Evolutionary conservation across 2,329 filamentous ascomycete genomes (phyloP).

Genomic region (Dactylellina parvicollis): DNA sequence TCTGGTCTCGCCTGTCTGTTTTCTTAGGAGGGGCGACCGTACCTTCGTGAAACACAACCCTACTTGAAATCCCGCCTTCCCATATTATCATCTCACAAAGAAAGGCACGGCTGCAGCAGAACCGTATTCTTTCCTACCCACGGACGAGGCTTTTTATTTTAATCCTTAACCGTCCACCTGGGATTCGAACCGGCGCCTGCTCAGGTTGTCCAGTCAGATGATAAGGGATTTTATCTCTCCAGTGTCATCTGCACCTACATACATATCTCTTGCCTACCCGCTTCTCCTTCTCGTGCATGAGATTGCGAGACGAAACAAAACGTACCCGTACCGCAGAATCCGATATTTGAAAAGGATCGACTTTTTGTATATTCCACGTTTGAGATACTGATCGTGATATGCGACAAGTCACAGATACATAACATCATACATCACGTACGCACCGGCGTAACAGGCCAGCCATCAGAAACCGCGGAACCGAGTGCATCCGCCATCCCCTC

Average conservation of each 20-base stretch:
- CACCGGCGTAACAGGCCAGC: not conserved
- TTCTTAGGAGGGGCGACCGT: constrained; percentile 23
- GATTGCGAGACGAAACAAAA: constrained; percentile 15
- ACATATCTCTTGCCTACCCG: constrained; percentile 12
- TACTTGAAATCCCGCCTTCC: constrained; percentile 48
- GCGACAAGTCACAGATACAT: not conserved
- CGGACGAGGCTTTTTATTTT: constrained; percentile 28
- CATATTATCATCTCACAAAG: constrained; percentile 25
- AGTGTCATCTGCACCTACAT: constrained; percentile 50
- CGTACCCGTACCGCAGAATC: not conserved
- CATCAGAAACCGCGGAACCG: constrained; percentile 3
- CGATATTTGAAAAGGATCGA: constrained; percentile 1
- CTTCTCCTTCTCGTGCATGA: constrained; percentile 6
- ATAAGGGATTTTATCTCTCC: constrained; percentile 16
- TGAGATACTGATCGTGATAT: not conserved
- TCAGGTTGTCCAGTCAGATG: constrained; percentile 51
- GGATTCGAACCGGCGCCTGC: constrained; percentile 37
- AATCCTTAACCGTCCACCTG: constrained; percentile 12
- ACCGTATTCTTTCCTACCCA: constrained; percentile 27
- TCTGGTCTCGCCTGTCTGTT: constrained; percentile 37
- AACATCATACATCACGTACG: too few relatives aligned
- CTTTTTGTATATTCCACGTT: not conserved
- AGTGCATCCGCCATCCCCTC: constrained; percentile 17
- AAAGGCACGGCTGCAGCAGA: not conserved
- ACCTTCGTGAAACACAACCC: constrained; percentile 44